These are phyloP conservation scores for Globisporangium alternatum DNA, from an alignment of 352 stramenopile species.

Conservation along the genomic window DNA sequence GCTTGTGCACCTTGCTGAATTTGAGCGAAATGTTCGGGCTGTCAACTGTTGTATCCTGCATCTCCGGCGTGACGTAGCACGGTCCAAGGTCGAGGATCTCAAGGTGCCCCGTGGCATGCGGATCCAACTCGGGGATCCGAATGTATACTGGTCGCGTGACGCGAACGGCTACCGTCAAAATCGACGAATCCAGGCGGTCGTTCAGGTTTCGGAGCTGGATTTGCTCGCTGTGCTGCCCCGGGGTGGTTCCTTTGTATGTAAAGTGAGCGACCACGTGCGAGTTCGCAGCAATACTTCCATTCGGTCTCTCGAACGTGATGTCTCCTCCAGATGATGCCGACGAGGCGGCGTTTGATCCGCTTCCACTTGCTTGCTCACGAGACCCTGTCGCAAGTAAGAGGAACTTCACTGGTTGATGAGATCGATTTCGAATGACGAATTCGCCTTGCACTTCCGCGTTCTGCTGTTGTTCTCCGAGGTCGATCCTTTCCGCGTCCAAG, in stretches of 20 bases:
- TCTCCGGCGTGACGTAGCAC: constrained; percentile 84
- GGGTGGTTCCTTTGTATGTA: constrained; percentile 55
- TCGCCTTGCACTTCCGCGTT: constrained; percentile 52
- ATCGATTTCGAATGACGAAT: constrained; percentile 70
- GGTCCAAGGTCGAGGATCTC: constrained; percentile 72
- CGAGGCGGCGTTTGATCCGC: constrained; percentile 17
- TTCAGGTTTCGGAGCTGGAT: constrained; percentile 83
- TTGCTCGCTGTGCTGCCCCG: constrained; percentile 74
- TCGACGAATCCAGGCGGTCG: constrained; percentile 72
- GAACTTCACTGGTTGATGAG: constrained; percentile 64
- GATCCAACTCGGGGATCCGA: constrained; percentile 78
- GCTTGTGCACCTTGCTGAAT: constrained; percentile 87
- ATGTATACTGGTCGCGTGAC: constrained; percentile 84
- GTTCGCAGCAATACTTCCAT: constrained; percentile 56
- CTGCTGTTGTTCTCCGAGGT: constrained; percentile 80
- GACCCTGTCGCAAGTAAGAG: constrained; percentile 53
- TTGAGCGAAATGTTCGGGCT: constrained; percentile 70
- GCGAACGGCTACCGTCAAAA: constrained; percentile 58
- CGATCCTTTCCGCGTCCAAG: constrained; percentile 62
- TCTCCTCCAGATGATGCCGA: constrained; percentile 40
- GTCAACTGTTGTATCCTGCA: constrained; percentile 76
- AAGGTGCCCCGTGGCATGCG: constrained; percentile 66
- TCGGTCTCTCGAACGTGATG: constrained; percentile 72
- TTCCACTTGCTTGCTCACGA: constrained; percentile 31
- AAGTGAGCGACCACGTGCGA: constrained; percentile 57